Percentiles rank a stretch among this genome's conserved stretches.
These are phyloP conservation scores for Sarocladium kiliense DNA, from an alignment of 2,329 filamentous ascomycete species.

Conservation along the genomic window DNA sequence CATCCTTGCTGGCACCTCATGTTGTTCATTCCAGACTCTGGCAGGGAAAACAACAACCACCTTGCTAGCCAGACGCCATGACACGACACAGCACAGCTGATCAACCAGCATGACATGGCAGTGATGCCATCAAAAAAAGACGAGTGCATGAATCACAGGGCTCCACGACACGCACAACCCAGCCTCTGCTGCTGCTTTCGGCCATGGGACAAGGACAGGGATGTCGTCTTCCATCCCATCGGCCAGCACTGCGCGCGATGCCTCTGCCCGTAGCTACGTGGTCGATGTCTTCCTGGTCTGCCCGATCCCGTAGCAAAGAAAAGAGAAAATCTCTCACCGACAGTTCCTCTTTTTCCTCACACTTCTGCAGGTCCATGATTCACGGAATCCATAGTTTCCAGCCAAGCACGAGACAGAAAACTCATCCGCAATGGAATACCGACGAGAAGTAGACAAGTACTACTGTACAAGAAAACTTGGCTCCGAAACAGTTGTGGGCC, in stretches of 20 bases:
- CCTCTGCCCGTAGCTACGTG: too few relatives aligned
- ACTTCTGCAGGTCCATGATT: neutral
- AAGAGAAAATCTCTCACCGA: neutral
- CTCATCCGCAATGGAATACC: neutral
- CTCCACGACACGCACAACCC: neutral
- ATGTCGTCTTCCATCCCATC: neutral
- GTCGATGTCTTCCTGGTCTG: neutral
- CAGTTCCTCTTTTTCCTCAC: neutral
- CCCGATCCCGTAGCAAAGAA: neutral
- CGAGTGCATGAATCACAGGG: neutral
- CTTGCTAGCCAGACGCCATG: neutral
- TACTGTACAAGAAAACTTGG: neutral
- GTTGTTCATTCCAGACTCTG: neutral
- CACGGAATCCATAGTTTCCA: neutral
- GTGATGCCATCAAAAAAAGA: neutral
- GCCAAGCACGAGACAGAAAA: neutral
- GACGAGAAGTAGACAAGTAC: neutral
- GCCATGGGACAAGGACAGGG: neutral
- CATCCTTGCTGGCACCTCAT: neutral
- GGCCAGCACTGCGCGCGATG: too few relatives aligned
- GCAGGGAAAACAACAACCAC: neutral
- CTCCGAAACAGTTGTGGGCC: neutral
- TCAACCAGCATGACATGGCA: neutral
- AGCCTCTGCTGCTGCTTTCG: neutral
- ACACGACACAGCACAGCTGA: neutral